phyloP scores from a whole-genome alignment of 306 rosid species.

The Potentilla sterilis region DNA sequence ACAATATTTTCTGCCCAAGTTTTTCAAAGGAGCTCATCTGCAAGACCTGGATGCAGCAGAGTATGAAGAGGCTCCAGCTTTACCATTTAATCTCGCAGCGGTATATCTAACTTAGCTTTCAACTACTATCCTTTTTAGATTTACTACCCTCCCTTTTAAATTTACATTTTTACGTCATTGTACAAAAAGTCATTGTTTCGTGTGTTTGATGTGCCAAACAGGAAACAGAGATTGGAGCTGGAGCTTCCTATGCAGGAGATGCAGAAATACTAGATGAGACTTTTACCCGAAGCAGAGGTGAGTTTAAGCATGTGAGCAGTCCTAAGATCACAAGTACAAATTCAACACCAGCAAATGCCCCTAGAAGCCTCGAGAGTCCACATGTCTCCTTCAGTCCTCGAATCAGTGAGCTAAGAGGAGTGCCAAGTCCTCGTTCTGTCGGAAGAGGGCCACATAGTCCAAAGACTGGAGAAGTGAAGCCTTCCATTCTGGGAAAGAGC shows the following conservation, averaged over 20 bases:
- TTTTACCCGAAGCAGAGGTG: slow-evolving; percentile 90
- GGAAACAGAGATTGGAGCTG: slow-evolving; percentile 74
- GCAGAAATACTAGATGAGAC: slow-evolving; percentile 82
- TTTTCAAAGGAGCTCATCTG: slow-evolving; percentile 90
- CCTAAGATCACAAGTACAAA: slow-evolving; percentile 80
- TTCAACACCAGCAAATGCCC: slow-evolving; percentile 56
- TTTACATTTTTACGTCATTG: background rate
- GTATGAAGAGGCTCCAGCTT: slow-evolving; percentile 84
- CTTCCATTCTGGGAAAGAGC: slow-evolving; percentile 59
- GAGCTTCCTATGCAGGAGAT: slow-evolving; percentile 58
- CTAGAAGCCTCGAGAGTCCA: slow-evolving; percentile 53
- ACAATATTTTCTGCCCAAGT: slow-evolving; percentile 82
- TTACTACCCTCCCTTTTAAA: background rate
- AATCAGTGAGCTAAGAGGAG: slow-evolving; percentile 45
- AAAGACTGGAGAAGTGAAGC: slow-evolving; percentile 44
- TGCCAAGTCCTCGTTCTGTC: slow-evolving; percentile 64
- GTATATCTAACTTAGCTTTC: slow-evolving; percentile 34
- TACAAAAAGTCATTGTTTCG: background rate
- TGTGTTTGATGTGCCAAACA: slow-evolving; percentile 32
- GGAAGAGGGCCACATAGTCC: slow-evolving; percentile 64
- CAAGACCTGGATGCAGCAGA: slow-evolving; percentile 97
- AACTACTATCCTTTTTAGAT: background rate
- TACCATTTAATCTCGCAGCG: slow-evolving; percentile 67
- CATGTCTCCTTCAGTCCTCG: slow-evolving; percentile 54
- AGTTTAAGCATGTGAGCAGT: slow-evolving; percentile 77